Conservation (phyloP, 2,329 filamentous ascomycete species). For the Penicillium sp. region DNA sequence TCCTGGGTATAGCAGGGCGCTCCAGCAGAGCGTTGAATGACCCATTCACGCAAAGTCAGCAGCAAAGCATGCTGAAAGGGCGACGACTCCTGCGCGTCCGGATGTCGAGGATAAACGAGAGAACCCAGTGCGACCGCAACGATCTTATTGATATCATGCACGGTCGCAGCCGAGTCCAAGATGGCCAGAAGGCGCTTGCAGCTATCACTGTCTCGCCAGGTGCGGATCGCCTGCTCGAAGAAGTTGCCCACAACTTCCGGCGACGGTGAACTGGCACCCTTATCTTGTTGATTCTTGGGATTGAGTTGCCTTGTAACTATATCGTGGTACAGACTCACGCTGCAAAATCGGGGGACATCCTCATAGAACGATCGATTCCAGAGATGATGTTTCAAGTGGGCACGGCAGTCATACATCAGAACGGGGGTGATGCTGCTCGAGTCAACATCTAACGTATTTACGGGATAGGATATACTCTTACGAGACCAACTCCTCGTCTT, state of each 20-base stretch:
- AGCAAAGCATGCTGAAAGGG: slow-evolving; percentile 13
- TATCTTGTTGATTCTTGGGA: not conserved
- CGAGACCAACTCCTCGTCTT: not conserved
- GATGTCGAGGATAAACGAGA: slow-evolving; percentile 4
- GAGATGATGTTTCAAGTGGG: slow-evolving; percentile 6
- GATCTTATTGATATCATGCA: slow-evolving; percentile 19
- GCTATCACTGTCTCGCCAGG: slow-evolving; percentile 19
- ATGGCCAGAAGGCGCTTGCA: slow-evolving; percentile 11
- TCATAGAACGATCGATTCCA: slow-evolving; percentile 1
- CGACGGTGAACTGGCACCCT: not conserved
- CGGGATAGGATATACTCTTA: too few relatives aligned
- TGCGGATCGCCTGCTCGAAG: not conserved
- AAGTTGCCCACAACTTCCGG: not conserved
- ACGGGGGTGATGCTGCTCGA: not conserved
- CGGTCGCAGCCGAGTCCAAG: slow-evolving; percentile 7
- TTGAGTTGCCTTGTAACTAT: not conserved
- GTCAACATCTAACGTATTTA: too few relatives aligned
- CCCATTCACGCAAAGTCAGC: slow-evolving; percentile 9
- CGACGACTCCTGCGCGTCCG: slow-evolving; percentile 5
- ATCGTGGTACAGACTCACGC: slow-evolving; percentile 1
- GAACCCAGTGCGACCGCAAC: slow-evolving; percentile 22
- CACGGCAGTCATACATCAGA: slow-evolving; percentile 7
- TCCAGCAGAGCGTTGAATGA: slow-evolving; percentile 1
- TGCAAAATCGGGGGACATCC: not conserved
- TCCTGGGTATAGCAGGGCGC: slow-evolving; percentile 22